Percentiles rank a stretch among this genome's conserved stretches.
phyloP scores from a whole-genome alignment of 495 filamentous ascomycete species.

The Penicillium waksmanii region DNA sequence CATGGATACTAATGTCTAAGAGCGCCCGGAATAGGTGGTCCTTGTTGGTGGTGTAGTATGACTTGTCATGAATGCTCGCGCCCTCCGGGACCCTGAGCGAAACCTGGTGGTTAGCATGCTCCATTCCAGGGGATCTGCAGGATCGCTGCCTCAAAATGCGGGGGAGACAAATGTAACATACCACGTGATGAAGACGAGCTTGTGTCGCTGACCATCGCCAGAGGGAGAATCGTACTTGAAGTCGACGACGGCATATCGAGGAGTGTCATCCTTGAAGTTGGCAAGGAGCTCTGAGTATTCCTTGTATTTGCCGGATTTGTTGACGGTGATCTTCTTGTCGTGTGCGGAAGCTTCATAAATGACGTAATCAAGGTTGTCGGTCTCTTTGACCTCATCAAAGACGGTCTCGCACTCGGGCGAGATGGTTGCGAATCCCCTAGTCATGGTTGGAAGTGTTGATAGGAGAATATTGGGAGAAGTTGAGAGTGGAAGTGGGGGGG shows the following conservation, averaged over 20 bases:
- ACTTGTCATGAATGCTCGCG: conserved; percentile 24
- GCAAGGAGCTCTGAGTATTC: conserved; percentile 22
- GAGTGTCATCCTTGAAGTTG: conserved; percentile 21
- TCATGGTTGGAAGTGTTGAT: conserved; percentile 20
- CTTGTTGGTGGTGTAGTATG: conserved; percentile 29
- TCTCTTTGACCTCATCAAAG: conserved; percentile 29
- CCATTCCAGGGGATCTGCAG: not conserved
- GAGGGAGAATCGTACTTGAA: conserved; percentile 22
- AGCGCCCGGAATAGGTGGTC: conserved; percentile 26
- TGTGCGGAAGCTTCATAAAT: conserved; percentile 26
- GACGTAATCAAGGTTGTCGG: conserved; percentile 24
- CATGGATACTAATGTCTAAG: conserved; percentile 28
- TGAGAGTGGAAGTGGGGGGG: conserved; percentile 1
- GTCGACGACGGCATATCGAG: conserved; percentile 25
- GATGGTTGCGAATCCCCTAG: conserved; percentile 26
- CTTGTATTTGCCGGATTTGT: conserved; percentile 23
- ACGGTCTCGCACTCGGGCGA: conserved; percentile 23
- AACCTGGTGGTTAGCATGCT: not conserved
- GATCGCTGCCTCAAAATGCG: not conserved
- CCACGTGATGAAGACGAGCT: conserved; percentile 31
- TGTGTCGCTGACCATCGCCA: conserved; percentile 21
- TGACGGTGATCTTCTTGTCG: conserved; percentile 31
- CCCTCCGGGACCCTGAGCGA: conserved; percentile 23
- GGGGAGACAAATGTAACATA: conserved; percentile 13
- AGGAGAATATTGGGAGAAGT: not conserved